Conservation (phyloP, 1,284 basidiomycete genomes). For the Cystobasidium sp. region DNA sequence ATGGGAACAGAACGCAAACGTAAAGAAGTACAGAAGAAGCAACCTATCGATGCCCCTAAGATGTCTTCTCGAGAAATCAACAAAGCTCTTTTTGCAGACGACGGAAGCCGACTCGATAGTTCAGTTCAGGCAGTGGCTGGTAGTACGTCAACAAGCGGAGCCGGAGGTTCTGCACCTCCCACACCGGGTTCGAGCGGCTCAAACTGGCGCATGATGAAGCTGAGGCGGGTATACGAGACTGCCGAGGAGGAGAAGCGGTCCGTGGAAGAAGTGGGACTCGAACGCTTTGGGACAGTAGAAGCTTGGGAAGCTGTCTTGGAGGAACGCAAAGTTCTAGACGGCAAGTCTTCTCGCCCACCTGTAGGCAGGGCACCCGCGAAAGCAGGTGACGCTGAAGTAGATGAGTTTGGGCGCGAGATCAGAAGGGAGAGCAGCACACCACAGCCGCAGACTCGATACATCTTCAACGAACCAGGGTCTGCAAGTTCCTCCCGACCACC, state of each 20-base stretch:
- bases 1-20: slow-evolving; percentile 75
- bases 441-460: slow-evolving; percentile 58
- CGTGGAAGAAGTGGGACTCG: slow-evolving; percentile 81
- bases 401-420: slow-evolving; percentile 53
- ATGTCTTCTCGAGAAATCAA: slow-evolving; percentile 72
- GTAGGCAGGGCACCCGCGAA: slow-evolving; percentile 53
- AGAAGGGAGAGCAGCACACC: slow-evolving; percentile 9
- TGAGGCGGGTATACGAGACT: slow-evolving; percentile 83
- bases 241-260: slow-evolving; percentile 78
- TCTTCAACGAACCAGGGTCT: slow-evolving; percentile 65
- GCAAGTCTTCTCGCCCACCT: slow-evolving; percentile 59
- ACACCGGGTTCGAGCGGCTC: slow-evolving; percentile 87
- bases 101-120: slow-evolving; percentile 62
- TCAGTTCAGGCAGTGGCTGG: slow-evolving; percentile 65
- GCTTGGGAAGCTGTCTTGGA: slow-evolving; percentile 86
- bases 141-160: slow-evolving; percentile 37
- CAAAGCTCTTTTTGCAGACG: slow-evolving; percentile 64
- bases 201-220: slow-evolving; percentile 97
- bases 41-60: slow-evolving; percentile 21
- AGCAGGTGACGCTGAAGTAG: slow-evolving; percentile 55
- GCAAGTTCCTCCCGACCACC: slow-evolving; percentile 46
- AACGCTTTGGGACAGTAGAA: slow-evolving; percentile 81
- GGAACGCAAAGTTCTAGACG: slow-evolving; percentile 82
- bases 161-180: slow-evolving; percentile 59
- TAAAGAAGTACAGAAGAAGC: slow-evolving; percentile 14